Evolutionary conservation across 257 asterid genomes (phyloP).

Genomic region (Datura wrightii): DNA sequence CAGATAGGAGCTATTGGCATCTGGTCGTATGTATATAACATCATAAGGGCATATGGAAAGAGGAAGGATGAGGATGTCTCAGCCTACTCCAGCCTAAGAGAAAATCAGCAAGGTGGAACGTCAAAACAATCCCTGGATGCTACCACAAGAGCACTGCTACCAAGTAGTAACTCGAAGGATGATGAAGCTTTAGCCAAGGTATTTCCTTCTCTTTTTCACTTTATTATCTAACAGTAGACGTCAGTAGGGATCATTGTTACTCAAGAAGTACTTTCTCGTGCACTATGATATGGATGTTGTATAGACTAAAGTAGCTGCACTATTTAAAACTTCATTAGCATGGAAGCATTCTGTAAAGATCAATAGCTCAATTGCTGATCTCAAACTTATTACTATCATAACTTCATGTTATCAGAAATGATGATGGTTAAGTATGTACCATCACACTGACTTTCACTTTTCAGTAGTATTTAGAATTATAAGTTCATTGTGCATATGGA

Average conservation of each 20-base stretch:
- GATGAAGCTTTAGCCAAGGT: conserved; percentile 34
- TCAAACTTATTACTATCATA: background rate
- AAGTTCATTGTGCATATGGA: background rate
- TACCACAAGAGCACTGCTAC: conserved; percentile 28
- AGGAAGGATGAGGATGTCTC: conserved; percentile 1
- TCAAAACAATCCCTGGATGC: conserved; percentile 28
- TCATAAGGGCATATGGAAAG: conserved; percentile 37
- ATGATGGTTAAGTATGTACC: background rate
- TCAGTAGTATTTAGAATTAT: background rate
- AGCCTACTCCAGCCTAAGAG: conserved; percentile 23
- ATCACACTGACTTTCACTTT: background rate
- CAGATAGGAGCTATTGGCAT: conserved; percentile 48
- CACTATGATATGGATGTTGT: conserved; percentile 4
- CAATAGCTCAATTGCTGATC: background rate
- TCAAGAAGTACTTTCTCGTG: background rate
- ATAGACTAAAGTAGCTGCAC: background rate
- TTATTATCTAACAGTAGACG: background rate
- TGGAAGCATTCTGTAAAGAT: background rate
- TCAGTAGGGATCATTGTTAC: background rate
- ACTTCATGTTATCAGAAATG: background rate
- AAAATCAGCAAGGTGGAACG: conserved; percentile 31
- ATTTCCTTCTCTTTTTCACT: background rate
- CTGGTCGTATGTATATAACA: conserved; percentile 43
- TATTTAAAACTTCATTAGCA: background rate
- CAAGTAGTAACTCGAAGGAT: conserved; percentile 26